Conservation (phyloP, 164 flowering plant species). For the Echeveria elegans region DNA sequence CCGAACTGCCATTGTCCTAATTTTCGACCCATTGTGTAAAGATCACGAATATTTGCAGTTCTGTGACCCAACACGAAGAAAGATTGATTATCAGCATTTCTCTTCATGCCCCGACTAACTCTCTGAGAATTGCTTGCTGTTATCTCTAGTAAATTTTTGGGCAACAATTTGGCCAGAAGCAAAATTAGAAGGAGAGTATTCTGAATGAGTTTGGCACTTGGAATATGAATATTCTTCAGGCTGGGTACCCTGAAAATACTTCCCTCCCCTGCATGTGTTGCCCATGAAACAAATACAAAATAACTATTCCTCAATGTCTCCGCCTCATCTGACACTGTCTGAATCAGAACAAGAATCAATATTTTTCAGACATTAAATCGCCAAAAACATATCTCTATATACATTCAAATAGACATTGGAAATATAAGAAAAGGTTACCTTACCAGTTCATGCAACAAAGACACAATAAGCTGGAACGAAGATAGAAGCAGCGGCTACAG, state of each 20-base stretch:
- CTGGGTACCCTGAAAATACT: conserved; percentile 6
- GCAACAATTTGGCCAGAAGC: not conserved
- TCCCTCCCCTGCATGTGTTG: conserved; percentile 88
- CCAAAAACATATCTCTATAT: too few relatives aligned
- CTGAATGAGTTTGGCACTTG: not conserved
- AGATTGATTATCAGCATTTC: conserved; percentile 42
- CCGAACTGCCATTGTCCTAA: conserved; percentile 95
- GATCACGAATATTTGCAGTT: conserved; percentile 80
- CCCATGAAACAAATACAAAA: conserved; percentile 57
- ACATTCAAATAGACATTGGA: not conserved
- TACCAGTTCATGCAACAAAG: not conserved
- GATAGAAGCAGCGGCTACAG: not conserved
- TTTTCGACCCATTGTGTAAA: conserved; percentile 71
- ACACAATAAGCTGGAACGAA: not conserved
- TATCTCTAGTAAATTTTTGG: conserved; percentile 12
- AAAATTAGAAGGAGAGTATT: not conserved
- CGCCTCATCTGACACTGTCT: conserved; percentile 20
- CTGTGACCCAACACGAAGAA: conserved; percentile 74
- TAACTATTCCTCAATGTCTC: conserved; percentile 18
- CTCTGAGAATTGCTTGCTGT: conserved; percentile 12
- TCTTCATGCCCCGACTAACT: conserved; percentile 40
- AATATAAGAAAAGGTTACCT: not conserved
- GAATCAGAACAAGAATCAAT: not conserved
- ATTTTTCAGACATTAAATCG: not conserved
- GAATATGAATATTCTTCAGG: not conserved